Percentiles rank a stretch among this genome's conserved stretches.
phyloP scores from a whole-genome alignment of 129 eudicot genomes.

The Helianthus annuus region DNA sequence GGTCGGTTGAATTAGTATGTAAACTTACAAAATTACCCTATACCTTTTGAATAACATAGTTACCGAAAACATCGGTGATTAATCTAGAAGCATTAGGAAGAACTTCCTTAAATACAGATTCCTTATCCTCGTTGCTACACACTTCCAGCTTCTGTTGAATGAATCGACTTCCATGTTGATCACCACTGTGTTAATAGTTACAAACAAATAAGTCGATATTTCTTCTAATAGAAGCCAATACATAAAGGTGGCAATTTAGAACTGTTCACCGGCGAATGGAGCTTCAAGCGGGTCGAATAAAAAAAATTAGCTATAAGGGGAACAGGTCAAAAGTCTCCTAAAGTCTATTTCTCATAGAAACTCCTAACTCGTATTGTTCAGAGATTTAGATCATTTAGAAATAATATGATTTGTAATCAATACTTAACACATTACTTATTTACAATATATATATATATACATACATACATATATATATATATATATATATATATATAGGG shows the following conservation, averaged over 20 bases:
- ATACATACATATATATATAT: too few relatives aligned
- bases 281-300: background rate
- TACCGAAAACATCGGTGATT: constrained; percentile 92
- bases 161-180: constrained; percentile 94
- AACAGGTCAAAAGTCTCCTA: background rate
- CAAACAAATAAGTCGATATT: constrained; percentile 4
- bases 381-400: background rate
- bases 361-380: background rate
- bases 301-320: background rate
- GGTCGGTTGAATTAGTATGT: constrained; percentile 2
- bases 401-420: background rate
- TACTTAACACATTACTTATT: too few relatives aligned
- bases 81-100: constrained; percentile 67
- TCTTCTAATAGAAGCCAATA: background rate
- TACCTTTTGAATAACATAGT: constrained; percentile 93
- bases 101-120: constrained; percentile 66
- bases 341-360: background rate
- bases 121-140: constrained; percentile 66
- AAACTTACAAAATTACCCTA: constrained; percentile 3
- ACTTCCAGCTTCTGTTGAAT: constrained; percentile 82
- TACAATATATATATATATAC: too few relatives aligned
- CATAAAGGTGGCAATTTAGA: background rate
- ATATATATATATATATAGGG: too few relatives aligned
- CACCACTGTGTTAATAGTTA: constrained; percentile 55
- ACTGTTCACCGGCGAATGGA: background rate